Percentiles rank a stretch among this genome's conserved stretches.
These are phyloP conservation scores for Aspergillus kassunensis DNA, from an alignment of 495 filamentous ascomycete species.

Conservation along the genomic window DNA sequence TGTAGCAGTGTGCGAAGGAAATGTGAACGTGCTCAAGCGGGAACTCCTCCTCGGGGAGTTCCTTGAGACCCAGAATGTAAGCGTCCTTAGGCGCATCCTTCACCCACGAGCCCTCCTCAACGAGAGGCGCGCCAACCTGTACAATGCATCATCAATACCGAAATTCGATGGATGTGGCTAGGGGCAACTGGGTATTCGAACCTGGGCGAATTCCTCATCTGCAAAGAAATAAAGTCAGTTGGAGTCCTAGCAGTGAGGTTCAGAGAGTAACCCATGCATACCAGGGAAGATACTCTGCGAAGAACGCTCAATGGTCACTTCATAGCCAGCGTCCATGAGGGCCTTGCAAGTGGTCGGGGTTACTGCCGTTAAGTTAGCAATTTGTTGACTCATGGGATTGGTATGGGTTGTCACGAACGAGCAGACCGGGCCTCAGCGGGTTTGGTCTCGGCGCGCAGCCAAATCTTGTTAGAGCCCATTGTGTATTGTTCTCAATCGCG, in stretches of 20 bases:
- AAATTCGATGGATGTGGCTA: background rate
- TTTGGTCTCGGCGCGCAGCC: constrained; percentile 48
- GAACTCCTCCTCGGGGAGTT: constrained; percentile 83
- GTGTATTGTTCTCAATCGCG: constrained; percentile 13
- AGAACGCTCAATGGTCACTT: constrained; percentile 76
- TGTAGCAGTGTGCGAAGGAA: constrained; percentile 82
- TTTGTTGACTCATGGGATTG: constrained; percentile 4
- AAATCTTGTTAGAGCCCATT: constrained; percentile 46
- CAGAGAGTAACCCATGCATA: constrained; percentile 15
- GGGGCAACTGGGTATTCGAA: constrained; percentile 13
- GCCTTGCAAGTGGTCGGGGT: constrained; percentile 71
- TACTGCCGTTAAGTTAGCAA: constrained; percentile 26
- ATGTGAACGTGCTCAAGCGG: constrained; percentile 84
- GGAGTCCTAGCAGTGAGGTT: background rate
- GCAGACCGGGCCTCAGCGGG: constrained; percentile 47
- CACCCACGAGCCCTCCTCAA: constrained; percentile 77
- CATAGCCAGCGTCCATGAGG: constrained; percentile 79
- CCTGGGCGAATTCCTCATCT: constrained; percentile 54
- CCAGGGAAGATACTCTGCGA: constrained; percentile 83
- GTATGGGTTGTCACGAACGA: constrained; percentile 27
- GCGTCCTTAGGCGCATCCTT: constrained; percentile 67
- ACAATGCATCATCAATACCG: background rate
- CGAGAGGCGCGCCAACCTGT: constrained; percentile 66
- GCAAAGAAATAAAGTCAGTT: background rate
- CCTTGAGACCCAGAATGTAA: constrained; percentile 90